phyloP scores from a whole-genome alignment of 441 rosid genomes.

The Brassica balearica region DNA sequence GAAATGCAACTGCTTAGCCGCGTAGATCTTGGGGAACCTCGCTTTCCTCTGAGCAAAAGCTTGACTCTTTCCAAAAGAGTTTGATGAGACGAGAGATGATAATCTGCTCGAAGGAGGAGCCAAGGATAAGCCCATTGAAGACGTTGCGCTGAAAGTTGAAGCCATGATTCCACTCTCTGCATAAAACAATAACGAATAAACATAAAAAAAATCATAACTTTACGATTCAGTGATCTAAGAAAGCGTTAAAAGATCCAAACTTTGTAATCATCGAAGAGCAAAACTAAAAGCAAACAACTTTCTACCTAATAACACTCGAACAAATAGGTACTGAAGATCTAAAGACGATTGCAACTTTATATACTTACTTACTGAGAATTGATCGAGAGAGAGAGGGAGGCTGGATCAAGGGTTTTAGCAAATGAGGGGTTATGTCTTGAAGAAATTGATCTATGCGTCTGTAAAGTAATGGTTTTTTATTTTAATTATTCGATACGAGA shows the following conservation, averaged over 20 bases:
- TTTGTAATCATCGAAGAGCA: constrained; percentile 35
- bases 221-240: neutral
- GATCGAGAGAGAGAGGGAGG: neutral
- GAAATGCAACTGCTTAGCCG: constrained; percentile 90
- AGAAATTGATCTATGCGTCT: neutral
- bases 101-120: constrained; percentile 64
- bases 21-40: constrained; percentile 59
- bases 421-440: constrained; percentile 16
- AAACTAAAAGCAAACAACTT: constrained; percentile 28
- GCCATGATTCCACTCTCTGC: constrained; percentile 57
- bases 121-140: constrained; percentile 61
- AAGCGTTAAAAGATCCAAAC: neutral
- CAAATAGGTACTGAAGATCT: neutral
- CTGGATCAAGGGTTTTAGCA: constrained; percentile 28
- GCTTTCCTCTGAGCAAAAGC: constrained; percentile 52
- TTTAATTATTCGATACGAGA: neutral
- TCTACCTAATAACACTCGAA: neutral
- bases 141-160: constrained; percentile 62
- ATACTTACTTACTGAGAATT: constrained; percentile 28
- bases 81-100: constrained; percentile 69
- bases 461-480: constrained; percentile 3
- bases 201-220: constrained; percentile 5
- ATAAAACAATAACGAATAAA: neutral
- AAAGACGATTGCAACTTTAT: neutral
- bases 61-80: constrained; percentile 55